Percentiles rank a stretch among this genome's conserved stretches.
These are phyloP conservation scores for Exserohilum turcica DNA, from an alignment of 2,329 filamentous ascomycete genomes.

Conservation along the genomic window DNA sequence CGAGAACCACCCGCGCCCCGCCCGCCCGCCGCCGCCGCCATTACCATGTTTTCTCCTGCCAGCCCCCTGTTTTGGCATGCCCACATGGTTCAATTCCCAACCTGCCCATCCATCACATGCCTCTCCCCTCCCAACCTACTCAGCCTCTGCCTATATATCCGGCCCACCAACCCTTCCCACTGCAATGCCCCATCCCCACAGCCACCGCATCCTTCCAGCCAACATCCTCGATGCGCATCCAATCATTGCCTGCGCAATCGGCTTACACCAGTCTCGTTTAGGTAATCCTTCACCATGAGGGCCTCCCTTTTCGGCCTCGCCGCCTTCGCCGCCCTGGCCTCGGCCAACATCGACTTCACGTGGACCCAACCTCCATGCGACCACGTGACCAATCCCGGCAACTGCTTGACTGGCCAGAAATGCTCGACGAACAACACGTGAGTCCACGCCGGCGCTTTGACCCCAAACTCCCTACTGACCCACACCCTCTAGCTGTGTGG, in stretches of 20 bases:
- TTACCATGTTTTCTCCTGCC: conserved; percentile 4
- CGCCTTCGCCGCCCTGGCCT: conserved; percentile 44
- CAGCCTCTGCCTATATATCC: conserved; percentile 3
- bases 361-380: conserved; percentile 54
- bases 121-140: conserved; percentile 8
- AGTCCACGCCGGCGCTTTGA: conserved; percentile 5
- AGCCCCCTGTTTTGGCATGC: conserved; percentile 7
- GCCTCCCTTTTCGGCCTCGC: conserved; percentile 34
- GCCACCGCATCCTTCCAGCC: not conserved
- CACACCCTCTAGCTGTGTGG: conserved; percentile 23
- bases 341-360: conserved; percentile 57
- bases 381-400: conserved; percentile 22
- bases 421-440: conserved; percentile 46
- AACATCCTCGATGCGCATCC: not conserved
- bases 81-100: conserved; percentile 1
- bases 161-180: not conserved
- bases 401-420: conserved; percentile 48
- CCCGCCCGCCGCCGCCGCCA: conserved; percentile 1
- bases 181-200: not conserved
- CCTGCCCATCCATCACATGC: conserved; percentile 3
- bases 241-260: not conserved
- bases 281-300: conserved; percentile 34
- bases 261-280: conserved; percentile 21
- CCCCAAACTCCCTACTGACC: not conserved
- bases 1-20: not conserved